Base-by-base conservation (phyloP, 2,329 filamentous ascomycete genomes). In the Colletotrichum filicis region DNA sequence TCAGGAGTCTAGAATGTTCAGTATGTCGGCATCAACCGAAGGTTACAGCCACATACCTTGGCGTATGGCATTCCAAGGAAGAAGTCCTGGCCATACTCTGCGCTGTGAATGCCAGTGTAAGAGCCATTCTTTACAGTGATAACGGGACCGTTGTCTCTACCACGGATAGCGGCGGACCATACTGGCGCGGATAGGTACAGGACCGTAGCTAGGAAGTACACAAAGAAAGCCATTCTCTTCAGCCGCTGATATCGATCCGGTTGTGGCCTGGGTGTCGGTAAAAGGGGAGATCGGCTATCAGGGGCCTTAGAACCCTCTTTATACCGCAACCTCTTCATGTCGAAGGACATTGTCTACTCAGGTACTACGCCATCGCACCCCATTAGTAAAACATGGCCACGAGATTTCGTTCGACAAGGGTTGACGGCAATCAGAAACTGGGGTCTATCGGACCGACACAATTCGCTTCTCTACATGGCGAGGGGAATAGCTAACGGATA, bases 41-140 rank as follows among this genome's bases (percentile, higher is more conserved):
- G 22, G 24, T 12, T 35, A 16, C 11, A 32, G 9, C 11, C 22
- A 49, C 53, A 11, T 22, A 77, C 68, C 60, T 76, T 71, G 16
- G 88, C 88, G 76, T 86, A 90, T 0, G 88, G 88, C 6, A 90
- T 84, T 2, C 85, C 85, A 8, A 87, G 77, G 74, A 87, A 88
- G 71, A 84, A 80, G 66, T 88, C 86, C 35, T 86, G 85, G 28
- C 83, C 74, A 60, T 86, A 87, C 2, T 78, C 74, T 0, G 79
- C 53, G 42, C 79, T 80, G 60, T 82, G 77, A 2, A 79, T 67
- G 1, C 86, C 86, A 24, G 75, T 61, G 63, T 85, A 86, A 0
- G 85, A 82, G 22, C 71, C 71, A 28, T 74, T 74, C 63, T 72
- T 74, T 6, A 74, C 57, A 7, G 12, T 52, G 5, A 74, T 68